phyloP scores from a whole-genome alignment of 1,139 yeast genomes.

The Yamadazyma songkhlaensis region DNA sequence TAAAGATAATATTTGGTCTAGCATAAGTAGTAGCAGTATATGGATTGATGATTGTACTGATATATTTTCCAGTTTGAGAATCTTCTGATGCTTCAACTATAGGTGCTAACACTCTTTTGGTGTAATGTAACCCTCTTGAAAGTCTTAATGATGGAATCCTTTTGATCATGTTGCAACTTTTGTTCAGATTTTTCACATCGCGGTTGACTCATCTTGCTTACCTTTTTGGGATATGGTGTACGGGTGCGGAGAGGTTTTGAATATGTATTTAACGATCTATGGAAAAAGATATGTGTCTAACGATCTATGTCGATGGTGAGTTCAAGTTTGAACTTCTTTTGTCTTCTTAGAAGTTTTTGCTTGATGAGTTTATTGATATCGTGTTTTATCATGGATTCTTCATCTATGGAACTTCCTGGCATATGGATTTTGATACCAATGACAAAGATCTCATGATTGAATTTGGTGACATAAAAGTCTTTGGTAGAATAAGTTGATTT shows the following conservation, averaged over 20 bases:
- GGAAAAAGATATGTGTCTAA: slow-evolving; percentile 8
- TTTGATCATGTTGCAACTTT: not conserved
- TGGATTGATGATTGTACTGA: slow-evolving; percentile 41
- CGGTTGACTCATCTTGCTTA: slow-evolving; percentile 32
- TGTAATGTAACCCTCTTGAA: slow-evolving; percentile 1
- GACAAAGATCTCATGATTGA: slow-evolving; percentile 57
- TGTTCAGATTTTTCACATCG: slow-evolving; percentile 10
- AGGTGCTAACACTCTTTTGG: not conserved
- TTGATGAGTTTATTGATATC: slow-evolving; percentile 48
- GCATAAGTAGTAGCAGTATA: slow-evolving; percentile 80
- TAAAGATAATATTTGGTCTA: slow-evolving; percentile 69
- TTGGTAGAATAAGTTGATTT: slow-evolving; percentile 47
- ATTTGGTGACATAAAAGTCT: slow-evolving; percentile 54
- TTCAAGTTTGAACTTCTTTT: slow-evolving; percentile 39
- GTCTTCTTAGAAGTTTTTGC: slow-evolving; percentile 19
- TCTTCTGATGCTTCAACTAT: slow-evolving; percentile 12
- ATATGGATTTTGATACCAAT: slow-evolving; percentile 54
- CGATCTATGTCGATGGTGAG: slow-evolving; percentile 63
- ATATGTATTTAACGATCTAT: not conserved
- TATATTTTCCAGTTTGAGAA: slow-evolving; percentile 30
- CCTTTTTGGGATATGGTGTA: slow-evolving; percentile 20
- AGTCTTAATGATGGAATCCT: not conserved
- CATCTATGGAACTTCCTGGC: slow-evolving; percentile 71
- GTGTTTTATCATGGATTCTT: slow-evolving; percentile 55
- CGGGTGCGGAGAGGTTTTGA: not conserved